phyloP scores from a whole-genome alignment of 2,329 filamentous ascomycete species.

The Fusarium xylarioides region DNA sequence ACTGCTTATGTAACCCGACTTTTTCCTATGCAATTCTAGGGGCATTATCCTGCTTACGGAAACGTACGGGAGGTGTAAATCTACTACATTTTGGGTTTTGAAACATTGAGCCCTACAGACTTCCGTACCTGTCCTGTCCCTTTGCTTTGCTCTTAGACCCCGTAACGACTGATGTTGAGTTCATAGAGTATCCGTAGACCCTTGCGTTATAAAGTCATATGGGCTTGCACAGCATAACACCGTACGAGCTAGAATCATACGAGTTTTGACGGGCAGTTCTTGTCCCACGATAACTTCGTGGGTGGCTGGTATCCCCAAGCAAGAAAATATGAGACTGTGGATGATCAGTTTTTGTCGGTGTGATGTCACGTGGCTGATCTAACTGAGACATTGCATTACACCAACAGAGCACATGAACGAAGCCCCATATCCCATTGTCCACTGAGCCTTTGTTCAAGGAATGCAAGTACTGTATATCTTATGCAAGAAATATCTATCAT shows the following conservation, averaged over 20 bases:
- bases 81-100: too few relatives aligned
- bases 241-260: constrained; percentile 35
- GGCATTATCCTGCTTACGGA: too few relatives aligned
- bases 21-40: too few relatives aligned
- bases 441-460: neutral
- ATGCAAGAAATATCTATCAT: constrained; percentile 8
- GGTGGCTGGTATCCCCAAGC: constrained; percentile 31
- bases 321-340: constrained; percentile 11
- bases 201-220: constrained; percentile 21
- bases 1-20: too few relatives aligned
- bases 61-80: too few relatives aligned
- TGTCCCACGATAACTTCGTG: constrained; percentile 16
- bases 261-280: constrained; percentile 20
- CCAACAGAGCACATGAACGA: neutral
- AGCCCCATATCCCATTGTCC: neutral
- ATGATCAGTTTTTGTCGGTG: constrained; percentile 39
- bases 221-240: constrained; percentile 11
- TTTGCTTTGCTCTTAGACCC: neutral
- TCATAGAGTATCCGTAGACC: constrained; percentile 10
- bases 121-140: too few relatives aligned
- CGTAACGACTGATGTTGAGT: constrained; percentile 24
- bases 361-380: constrained; percentile 42
- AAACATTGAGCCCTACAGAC: too few relatives aligned
- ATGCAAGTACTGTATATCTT: neutral
- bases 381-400: constrained; percentile 7